Evolutionary conservation across 2,329 filamentous ascomycete species (phyloP), one percentile per base, ranked within the genome.

Genomic region (Xylariaceae sp.): DNA sequence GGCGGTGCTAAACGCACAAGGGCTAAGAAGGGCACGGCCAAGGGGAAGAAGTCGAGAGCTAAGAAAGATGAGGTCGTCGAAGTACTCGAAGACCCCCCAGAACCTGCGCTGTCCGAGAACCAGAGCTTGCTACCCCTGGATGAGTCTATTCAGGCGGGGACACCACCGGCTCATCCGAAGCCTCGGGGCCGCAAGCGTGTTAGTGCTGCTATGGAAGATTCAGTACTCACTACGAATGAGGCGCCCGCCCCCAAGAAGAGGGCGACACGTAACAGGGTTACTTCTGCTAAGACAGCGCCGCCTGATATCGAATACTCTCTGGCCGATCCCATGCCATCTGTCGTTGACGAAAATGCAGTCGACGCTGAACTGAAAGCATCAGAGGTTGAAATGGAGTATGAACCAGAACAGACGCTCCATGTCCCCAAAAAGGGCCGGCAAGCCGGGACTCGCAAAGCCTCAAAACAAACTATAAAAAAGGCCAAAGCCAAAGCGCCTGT

Each of bases 101-200:
- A 59, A 35, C 37, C 43, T 41, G n/a, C n/a, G 30, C 52, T 47
- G 30, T 41, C 39, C 8, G 53, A 52, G 27, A 26, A 48, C 11
- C 42, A 53, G 26, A 42, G 19, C 35, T 43, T n/a, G 34, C 11
- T 53, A 66, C 69, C 27, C 59, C 65, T 1, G 57, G 65, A 70
- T 41, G 63, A 70, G 3, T 2, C 41, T 1, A 61, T 67, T 2
- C 65, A 66, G 27, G 67, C 67, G 1, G 70, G 72, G 2, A 67
- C 72, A 1, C 66, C 50, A 32, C 48, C 51, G 27, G 4, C 29
- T 40, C 5, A 32, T 4, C 37, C 70, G 1, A 78, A 79, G 60
- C 63, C 73, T 1, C 74, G 77, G 48, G 83, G 82, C 32, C 83
- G 77, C 66, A 90, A 89, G 68, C 77, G 86, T 57, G 69, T 73